Evolutionary conservation across 169 alveolate species (phyloP).

Genomic region (Plasmodium gaboni): DNA sequence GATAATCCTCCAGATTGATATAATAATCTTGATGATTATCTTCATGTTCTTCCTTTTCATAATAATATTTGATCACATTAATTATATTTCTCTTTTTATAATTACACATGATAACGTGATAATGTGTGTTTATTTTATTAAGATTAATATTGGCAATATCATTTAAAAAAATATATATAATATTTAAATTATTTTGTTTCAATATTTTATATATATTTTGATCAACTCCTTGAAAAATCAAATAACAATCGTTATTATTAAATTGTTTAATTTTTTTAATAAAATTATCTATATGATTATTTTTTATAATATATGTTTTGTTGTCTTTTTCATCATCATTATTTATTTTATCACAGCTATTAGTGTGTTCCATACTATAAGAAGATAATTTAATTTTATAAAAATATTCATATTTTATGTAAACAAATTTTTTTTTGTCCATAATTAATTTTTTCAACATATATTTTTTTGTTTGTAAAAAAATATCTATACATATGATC

Average conservation of each 20-base stretch:
- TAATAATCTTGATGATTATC: too few species aligned
- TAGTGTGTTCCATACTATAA: not conserved
- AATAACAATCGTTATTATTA: not conserved
- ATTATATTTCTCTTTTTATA: constrained; percentile 29
- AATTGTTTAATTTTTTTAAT: not conserved
- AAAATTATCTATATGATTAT: not conserved
- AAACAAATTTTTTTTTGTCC: constrained; percentile 18
- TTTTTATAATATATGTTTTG: not conserved
- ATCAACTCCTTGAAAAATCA: constrained; percentile 24
- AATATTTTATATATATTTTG: constrained; percentile 1
- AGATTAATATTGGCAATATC: not conserved
- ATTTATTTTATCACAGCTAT: not conserved
- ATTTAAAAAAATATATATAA: constrained; percentile 18
- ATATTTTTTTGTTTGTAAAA: constrained; percentile 45
- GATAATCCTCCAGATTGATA: not conserved
- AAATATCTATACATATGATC: constrained; percentile 50
- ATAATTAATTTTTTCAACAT: constrained; percentile 18
- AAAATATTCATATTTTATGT: constrained; percentile 13
- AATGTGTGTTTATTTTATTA: not conserved
- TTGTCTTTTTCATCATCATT: not conserved
- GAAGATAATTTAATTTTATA: constrained; percentile 2
- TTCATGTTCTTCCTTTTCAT: not conserved
- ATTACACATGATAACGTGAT: constrained; percentile 25
- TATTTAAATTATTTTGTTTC: not conserved
- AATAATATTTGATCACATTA: constrained; percentile 30